A percentile compares a stretch with the other conserved stretches of the same genome.
These are phyloP conservation scores for Tulasnella sp. DNA, from an alignment of 768 basidiomycete species.

Conservation along the genomic window DNA sequence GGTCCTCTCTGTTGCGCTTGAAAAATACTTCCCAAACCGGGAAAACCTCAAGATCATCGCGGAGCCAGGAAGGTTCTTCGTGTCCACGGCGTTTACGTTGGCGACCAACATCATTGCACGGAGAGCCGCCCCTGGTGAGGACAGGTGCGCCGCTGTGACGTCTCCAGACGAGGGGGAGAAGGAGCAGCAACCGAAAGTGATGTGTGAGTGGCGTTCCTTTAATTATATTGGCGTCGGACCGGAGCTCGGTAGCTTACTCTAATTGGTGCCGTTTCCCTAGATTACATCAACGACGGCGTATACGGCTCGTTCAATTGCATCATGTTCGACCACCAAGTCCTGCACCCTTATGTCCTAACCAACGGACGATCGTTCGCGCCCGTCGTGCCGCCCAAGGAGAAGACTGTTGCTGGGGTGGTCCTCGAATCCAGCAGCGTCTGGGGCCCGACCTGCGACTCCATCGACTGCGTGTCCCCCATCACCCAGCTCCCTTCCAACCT, in stretches of 20 bases:
- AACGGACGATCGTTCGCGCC: constrained; percentile 26
- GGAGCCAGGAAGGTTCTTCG: constrained; percentile 93
- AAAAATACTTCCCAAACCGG: constrained; percentile 61
- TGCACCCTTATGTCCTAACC: constrained; percentile 61
- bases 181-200: constrained; percentile 50
- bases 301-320: constrained; percentile 97
- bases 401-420: background rate
- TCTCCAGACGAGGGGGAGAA: constrained; percentile 32
- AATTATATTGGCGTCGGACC: constrained; percentile 2
- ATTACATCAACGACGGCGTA: constrained; percentile 99
- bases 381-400: background rate
- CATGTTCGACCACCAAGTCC: constrained; percentile 91
- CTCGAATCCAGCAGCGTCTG: constrained; percentile 66
- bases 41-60: constrained; percentile 72
- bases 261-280: constrained; percentile 35
- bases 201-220: constrained; percentile 63
- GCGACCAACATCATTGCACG: constrained; percentile 92
- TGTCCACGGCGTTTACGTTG: constrained; percentile 84
- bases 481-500: constrained; percentile 58
- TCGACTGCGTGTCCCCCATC: constrained; percentile 77
- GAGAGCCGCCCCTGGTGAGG: constrained; percentile 37
- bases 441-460: constrained; percentile 98
- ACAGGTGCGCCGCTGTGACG: constrained; percentile 29
- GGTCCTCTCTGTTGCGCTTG: constrained; percentile 62
- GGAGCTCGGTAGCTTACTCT: background rate